Percentiles rank a stretch among this genome's conserved stretches.
Evolutionary conservation across 208 protist genomes (phyloP).

Genomic region (Porcisia hertigi): DNA sequence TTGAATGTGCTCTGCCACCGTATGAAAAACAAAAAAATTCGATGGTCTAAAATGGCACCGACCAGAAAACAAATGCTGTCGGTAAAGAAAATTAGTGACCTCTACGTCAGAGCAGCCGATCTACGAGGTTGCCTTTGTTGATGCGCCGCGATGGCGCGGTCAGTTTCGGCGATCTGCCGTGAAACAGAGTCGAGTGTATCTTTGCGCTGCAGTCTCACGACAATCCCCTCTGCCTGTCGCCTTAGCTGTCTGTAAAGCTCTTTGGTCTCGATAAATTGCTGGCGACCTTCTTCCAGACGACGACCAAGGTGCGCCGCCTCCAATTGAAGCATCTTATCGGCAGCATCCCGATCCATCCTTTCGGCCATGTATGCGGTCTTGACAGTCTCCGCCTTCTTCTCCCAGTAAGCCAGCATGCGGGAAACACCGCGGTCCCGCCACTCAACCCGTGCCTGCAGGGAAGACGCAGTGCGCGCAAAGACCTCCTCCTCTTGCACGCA

Average conservation of each 20-base stretch:
- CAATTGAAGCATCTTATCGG: conserved; percentile 5
- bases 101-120: background rate
- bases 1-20: too few species aligned
- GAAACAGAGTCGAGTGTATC: conserved; percentile 15
- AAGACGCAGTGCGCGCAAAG: conserved; percentile 22
- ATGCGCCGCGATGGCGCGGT: conserved; percentile 21
- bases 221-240: conserved; percentile 26
- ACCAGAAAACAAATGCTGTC: background rate
- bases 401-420: conserved; percentile 45
- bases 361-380: conserved; percentile 38
- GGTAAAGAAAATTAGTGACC: background rate
- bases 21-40: too few species aligned
- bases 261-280: conserved; percentile 21
- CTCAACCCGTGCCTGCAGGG: conserved; percentile 33
- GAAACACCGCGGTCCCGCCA: conserved; percentile 45
- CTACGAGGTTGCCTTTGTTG: conserved; percentile 1
- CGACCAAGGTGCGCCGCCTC: conserved; percentile 34
- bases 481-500: conserved; percentile 24
- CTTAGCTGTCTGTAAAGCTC: conserved; percentile 9
- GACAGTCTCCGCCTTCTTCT: conserved; percentile 15
- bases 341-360: conserved; percentile 30
- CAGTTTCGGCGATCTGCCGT: conserved; percentile 14
- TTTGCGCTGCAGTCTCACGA: conserved; percentile 19
- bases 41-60: too few species aligned
- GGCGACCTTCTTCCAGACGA: conserved; percentile 25